These are phyloP conservation scores for Hortaea werneckii DNA, from an alignment of 2,329 filamentous ascomycete genomes.

Conservation along the genomic window DNA sequence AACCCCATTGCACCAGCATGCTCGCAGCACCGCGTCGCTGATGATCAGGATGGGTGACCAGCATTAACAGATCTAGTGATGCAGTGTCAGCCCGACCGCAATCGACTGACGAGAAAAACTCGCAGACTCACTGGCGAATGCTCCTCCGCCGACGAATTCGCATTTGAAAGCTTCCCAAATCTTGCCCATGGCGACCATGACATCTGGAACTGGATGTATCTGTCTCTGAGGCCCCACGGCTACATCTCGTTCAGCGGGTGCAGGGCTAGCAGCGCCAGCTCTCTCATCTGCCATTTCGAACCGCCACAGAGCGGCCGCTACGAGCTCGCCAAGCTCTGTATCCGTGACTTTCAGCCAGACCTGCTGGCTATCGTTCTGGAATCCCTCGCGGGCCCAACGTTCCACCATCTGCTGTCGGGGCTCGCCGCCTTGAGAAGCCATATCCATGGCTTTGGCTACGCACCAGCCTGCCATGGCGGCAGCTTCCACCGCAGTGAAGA, in stretches of 20 bases:
- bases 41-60: slow-evolving; percentile 29
- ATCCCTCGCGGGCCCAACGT: slow-evolving; percentile 6
- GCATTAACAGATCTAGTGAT: slow-evolving; percentile 15
- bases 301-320: slow-evolving; percentile 15
- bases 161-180: slow-evolving; percentile 8
- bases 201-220: not conserved
- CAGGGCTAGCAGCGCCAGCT: not conserved
- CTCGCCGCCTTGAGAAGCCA: slow-evolving; percentile 3
- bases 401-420: slow-evolving; percentile 8
- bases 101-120: not conserved
- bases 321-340: slow-evolving; percentile 8
- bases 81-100: not conserved
- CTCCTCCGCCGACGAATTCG: slow-evolving; percentile 6
- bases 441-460: slow-evolving; percentile 11
- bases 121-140: slow-evolving; percentile 10
- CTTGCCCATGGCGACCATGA: slow-evolving; percentile 4
- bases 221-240: not conserved
- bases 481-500: slow-evolving; percentile 14
- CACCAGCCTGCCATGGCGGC: slow-evolving; percentile 11
- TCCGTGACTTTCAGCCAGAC: slow-evolving; percentile 14
- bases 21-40: slow-evolving; percentile 30
- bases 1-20: slow-evolving; percentile 29
- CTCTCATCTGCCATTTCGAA: slow-evolving; percentile 2
- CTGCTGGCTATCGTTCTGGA: slow-evolving; percentile 4
- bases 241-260: not conserved